Conservation (phyloP, 805 yeast species). For the Millerago galiae region DNA sequence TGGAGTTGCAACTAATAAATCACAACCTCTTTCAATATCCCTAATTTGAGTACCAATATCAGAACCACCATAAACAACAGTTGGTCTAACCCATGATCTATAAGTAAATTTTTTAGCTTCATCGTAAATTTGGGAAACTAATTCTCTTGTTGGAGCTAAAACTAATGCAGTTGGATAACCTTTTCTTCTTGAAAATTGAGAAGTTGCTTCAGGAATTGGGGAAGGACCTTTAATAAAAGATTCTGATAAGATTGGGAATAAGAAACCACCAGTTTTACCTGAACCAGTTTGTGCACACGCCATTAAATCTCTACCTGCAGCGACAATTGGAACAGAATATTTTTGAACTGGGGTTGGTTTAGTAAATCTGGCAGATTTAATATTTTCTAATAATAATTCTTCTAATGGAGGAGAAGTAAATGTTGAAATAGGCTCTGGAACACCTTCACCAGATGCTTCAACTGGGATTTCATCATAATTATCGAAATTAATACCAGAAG, state of each 20-base stretch:
- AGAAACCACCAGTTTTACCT: constrained; percentile 99
- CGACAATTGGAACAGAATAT: constrained; percentile 88
- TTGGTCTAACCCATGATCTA: constrained; percentile 97
- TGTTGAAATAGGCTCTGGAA: constrained; percentile 85
- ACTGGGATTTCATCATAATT: constrained; percentile 98
- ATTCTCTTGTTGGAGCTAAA: constrained; percentile 98
- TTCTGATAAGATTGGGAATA: constrained; percentile 94
- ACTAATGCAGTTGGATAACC: constrained; percentile 93
- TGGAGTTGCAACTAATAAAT: constrained; percentile 95
- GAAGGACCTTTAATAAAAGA: constrained; percentile 87
- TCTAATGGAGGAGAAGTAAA: constrained; percentile 94
- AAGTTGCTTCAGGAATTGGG: constrained; percentile 37
- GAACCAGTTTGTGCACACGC: constrained; percentile 99
- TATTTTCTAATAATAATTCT: constrained; percentile 76
- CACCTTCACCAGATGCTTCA: constrained; percentile 92
- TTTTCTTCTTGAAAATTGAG: constrained; percentile 58
- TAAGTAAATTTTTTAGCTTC: constrained; percentile 94
- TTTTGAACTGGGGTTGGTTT: constrained; percentile 97
- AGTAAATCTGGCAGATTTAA: constrained; percentile 80
- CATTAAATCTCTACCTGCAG: constrained; percentile 87
- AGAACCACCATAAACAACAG: constrained; percentile 98
- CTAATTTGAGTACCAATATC: constrained; percentile 84
- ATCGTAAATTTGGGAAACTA: constrained; percentile 93
- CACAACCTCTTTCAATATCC: constrained; percentile 90
- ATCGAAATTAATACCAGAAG: constrained; percentile 97